phyloP scores from a whole-genome alignment of 768 basidiomycete species.

The Lepiota brunneoincarnata region DNA sequence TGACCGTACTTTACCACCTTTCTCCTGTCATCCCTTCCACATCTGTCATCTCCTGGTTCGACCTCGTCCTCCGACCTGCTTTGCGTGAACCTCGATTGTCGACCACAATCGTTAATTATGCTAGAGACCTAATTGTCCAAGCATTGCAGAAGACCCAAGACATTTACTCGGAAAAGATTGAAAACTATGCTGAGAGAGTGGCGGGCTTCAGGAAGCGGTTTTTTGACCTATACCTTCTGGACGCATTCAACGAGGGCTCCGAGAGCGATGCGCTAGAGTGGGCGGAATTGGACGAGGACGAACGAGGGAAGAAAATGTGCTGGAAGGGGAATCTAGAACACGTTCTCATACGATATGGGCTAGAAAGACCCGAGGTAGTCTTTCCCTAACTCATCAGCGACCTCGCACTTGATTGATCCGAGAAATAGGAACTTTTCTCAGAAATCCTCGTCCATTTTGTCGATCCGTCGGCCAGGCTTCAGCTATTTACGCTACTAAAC shows the following conservation, averaged over 20 bases:
- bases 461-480: constrained; percentile 60
- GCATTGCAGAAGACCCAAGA: constrained; percentile 51
- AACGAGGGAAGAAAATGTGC: constrained; percentile 53
- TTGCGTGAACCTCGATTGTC: constrained; percentile 72
- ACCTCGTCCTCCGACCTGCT: constrained; percentile 73
- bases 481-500: constrained; percentile 67
- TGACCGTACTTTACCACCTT: constrained; percentile 63
- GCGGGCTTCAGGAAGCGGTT: constrained; percentile 65
- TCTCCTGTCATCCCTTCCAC: constrained; percentile 57
- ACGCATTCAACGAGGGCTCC: constrained; percentile 74
- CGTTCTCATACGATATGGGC: constrained; percentile 62
- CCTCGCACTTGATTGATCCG: neutral
- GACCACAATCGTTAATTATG: constrained; percentile 53
- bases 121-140: constrained; percentile 68
- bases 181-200: constrained; percentile 43
- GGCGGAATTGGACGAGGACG: constrained; percentile 60
- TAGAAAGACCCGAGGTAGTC: constrained; percentile 62
- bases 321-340: constrained; percentile 85
- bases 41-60: constrained; percentile 82
- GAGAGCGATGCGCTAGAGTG: constrained; percentile 73
- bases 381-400: neutral
- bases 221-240: constrained; percentile 74
- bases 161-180: constrained; percentile 17
- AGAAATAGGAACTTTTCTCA: constrained; percentile 61
- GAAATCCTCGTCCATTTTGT: constrained; percentile 65